Conservation (phyloP, 345 rosid species). For the Murraya paniculata region DNA sequence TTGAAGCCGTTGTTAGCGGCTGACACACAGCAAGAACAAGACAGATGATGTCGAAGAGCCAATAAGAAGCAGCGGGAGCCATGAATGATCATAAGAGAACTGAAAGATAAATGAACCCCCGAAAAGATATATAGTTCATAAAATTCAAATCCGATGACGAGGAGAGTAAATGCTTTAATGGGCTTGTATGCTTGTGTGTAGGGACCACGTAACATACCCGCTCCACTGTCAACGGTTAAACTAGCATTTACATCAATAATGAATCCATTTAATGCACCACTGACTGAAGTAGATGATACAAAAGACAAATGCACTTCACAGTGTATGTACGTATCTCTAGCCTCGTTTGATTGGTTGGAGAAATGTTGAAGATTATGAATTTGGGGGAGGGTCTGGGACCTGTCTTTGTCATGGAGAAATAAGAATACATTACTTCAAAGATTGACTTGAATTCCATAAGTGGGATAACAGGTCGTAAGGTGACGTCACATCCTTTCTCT, state of each 20-base stretch:
- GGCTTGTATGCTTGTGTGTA: neutral
- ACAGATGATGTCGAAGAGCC: neutral
- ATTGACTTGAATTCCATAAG: neutral
- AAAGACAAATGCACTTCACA: neutral
- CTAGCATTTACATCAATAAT: neutral
- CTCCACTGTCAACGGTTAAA: neutral
- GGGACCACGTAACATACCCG: conserved; percentile 4
- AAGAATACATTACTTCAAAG: too few relatives aligned
- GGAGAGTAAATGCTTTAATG: neutral
- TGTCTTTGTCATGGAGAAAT: neutral
- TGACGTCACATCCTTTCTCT: neutral
- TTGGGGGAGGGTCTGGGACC: neutral
- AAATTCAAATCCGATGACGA: neutral
- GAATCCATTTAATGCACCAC: neutral
- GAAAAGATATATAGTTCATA: neutral
- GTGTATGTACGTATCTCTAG: neutral
- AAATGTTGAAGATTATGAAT: neutral
- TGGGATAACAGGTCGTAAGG: neutral
- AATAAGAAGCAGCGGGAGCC: conserved; percentile 6
- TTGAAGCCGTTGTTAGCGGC: conserved; percentile 27
- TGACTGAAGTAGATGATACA: neutral
- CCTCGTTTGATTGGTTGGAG: neutral
- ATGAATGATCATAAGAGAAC: neutral
- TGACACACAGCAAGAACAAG: conserved; percentile 23
- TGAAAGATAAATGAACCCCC: neutral